Base-by-base conservation (phyloP, 257 asterid genomes). In the Prunella vulgaris region DNA sequence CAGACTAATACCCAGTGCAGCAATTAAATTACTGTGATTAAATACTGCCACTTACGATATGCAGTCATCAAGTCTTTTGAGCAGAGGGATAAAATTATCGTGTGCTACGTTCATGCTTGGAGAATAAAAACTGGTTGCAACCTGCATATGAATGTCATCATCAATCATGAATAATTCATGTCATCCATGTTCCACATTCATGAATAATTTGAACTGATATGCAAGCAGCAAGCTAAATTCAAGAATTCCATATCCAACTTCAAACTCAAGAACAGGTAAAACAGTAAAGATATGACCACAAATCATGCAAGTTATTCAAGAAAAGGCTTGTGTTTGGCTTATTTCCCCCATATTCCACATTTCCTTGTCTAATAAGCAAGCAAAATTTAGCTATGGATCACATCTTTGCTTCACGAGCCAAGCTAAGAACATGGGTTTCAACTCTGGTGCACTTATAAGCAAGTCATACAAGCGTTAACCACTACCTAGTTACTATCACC, bases 1-100 rank as follows among this genome's bases (percentile, higher is more conserved):
- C 24, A 52, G 18, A 64, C 14, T 60, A 51, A 69, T 46, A 72
- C 28, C 33, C 44, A 65, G 28, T 49, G 64, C 71, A 71, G 63
- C 51, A 28, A 70, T 32, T 14, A 80, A 44, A 57, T 38, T 21
- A 60, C 6, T 44, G 35, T 22, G 17, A 73, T 20, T 67, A 68
- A 70, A 49, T 27, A 63, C 33, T 4, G 53, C 69, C 75, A 85
- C 99, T 89, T 84, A 94, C 98, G 90, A 78, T 74, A 94, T 91
- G 85, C 98, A 86, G 79, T 91, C 97, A 59, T 94, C 99, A 61
- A 94, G 96, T 75, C 92, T 86, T 78, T 87, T 94, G 73, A 94
- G 95, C 80, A 94, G 71, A 33, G 96, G 99, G 60, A 94, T 97
- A 80, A 94, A 94, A 80, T 83, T 91, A 22, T 78, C 85, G 67